phyloP scores from a whole-genome alignment of 129 eudicot species.

The Deinandra increscens region DNA sequence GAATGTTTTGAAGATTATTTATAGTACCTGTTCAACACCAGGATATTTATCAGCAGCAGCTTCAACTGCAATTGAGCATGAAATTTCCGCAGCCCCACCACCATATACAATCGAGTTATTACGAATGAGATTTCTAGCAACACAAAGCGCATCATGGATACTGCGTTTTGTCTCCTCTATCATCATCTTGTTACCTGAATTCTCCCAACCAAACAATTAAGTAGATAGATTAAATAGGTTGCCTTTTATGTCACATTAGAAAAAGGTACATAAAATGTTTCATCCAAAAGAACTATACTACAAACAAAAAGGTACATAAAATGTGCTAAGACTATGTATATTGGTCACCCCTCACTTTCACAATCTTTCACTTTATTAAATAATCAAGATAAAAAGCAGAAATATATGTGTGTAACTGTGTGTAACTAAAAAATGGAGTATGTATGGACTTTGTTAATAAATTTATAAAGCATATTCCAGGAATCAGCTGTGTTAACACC shows the following conservation, averaged over 20 bases:
- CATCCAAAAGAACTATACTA: neutral
- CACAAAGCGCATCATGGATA: slow-evolving; percentile 95
- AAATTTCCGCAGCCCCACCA: slow-evolving; percentile 95
- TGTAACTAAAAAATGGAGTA: neutral
- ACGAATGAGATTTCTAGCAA: slow-evolving; percentile 94
- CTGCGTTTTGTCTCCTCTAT: slow-evolving; percentile 97
- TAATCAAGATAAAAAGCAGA: too few relatives aligned
- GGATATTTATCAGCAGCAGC: slow-evolving; percentile 98
- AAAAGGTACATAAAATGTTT: neutral
- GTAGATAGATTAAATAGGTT: neutral
- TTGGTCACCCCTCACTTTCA: too few relatives aligned
- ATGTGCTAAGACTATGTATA: too few relatives aligned
- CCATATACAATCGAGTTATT: slow-evolving; percentile 95
- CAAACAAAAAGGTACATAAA: too few relatives aligned
- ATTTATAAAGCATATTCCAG: neutral
- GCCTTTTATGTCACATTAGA: neutral
- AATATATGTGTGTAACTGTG: too few relatives aligned
- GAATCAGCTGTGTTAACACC: too few relatives aligned
- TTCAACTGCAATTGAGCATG: slow-evolving; percentile 97
- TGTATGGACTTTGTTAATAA: too few relatives aligned
- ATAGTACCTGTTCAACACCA: slow-evolving; percentile 89
- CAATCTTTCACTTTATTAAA: too few relatives aligned
- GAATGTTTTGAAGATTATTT: neutral
- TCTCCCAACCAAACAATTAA: neutral
- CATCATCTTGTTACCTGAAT: slow-evolving; percentile 96